Base-by-base conservation (phyloP, 2,329 filamentous ascomycete species). In the Xylariaceae sp. region DNA sequence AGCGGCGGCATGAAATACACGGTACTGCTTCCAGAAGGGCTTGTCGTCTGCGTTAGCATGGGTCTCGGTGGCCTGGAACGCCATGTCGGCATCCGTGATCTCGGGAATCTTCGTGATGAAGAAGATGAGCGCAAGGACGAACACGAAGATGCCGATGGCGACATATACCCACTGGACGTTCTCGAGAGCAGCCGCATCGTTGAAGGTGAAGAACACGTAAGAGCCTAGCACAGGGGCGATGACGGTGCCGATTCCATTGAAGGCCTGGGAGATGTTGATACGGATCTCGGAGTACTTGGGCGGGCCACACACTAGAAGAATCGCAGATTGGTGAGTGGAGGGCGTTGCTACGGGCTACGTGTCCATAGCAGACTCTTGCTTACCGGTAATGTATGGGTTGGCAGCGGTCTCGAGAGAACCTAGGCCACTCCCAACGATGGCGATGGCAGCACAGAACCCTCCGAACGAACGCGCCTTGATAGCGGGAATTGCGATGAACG, bases 121-220 rank as follows among this genome's bases (percentile, higher is more conserved):
- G 68, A 89, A 88, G n/a, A 85, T 72, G 5, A 76, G 68, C 2
- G 85, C 86, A 2, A 91, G 76, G 2, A 82, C 63, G 59, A 83
- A 82, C 30, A 90, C 87, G 58, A 90, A 90, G 64, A 80, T 74
- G 3, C 85, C 86, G 55, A 91, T 88, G 44, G 83, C 81, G 3
- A 89, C 78, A 61, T 91, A 91, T 0, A 89, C 85, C 82, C 84
- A 91, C 69, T 91, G 86, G 1, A 91, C 87, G 52, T 85, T 84
- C 59, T 77, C 76, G 2, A 89, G 74, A 0, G 82, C 81, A 2
- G 71, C 69, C 9, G 79, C 74, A 49, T 81, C 78, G 52, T 78
- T 75, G 45, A 81, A 79, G 52, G 78, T 80, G 72, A 91, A 91
- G 71, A 91, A 87, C 53, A 87, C 85, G 55, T 85, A 85, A 1